Conservation (phyloP, 805 yeast species). For the Wickerhamiella qilinensis region DNA sequence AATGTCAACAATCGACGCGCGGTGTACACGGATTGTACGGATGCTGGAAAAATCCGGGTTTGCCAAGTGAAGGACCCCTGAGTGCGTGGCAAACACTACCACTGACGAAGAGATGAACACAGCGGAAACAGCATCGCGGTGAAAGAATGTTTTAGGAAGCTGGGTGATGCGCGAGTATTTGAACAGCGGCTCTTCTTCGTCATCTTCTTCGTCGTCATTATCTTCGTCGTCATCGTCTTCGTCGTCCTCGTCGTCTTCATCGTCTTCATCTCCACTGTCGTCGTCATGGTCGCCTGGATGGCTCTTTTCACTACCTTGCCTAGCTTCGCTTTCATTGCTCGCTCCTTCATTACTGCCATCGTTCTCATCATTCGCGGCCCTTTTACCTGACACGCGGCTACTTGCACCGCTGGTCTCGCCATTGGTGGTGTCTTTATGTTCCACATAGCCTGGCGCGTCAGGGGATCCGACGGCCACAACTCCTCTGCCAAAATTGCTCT, state of each 20-base stretch:
- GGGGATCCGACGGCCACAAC: too few relatives aligned
- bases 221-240: background rate
- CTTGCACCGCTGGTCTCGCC: too few relatives aligned
- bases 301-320: too few relatives aligned
- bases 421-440: too few relatives aligned
- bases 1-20: constrained; percentile 65
- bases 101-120: constrained; percentile 42
- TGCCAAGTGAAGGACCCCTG: constrained; percentile 63
- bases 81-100: constrained; percentile 75
- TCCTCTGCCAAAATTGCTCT: too few relatives aligned
- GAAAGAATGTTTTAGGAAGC: constrained; percentile 56
- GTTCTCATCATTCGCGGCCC: too few relatives aligned
- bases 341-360: too few relatives aligned
- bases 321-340: too few relatives aligned
- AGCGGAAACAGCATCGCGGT: constrained; percentile 63
- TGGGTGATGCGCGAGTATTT: constrained; percentile 56
- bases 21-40: constrained; percentile 67
- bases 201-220: constrained; percentile 14
- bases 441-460: too few relatives aligned
- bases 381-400: too few relatives aligned
- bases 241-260: background rate
- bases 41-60: constrained; percentile 41
- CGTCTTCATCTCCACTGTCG: background rate
- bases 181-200: constrained; percentile 42
- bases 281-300: background rate